phyloP scores from a whole-genome alignment of 192 early-diverging fungal species.

The Coemansia sp. region DNA sequence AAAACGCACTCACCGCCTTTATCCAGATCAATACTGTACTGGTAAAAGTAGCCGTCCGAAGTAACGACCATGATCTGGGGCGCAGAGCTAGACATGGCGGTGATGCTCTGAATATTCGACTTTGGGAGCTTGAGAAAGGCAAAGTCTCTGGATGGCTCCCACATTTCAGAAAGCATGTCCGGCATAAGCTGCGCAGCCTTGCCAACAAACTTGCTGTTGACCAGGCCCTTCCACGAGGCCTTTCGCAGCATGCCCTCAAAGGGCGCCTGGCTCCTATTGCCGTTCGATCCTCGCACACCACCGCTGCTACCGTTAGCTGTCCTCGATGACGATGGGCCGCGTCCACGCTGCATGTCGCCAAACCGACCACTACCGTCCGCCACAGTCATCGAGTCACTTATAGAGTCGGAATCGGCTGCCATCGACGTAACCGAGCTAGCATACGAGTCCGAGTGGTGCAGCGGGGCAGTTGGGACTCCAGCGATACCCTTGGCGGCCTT shows the following conservation, averaged over 20 bases:
- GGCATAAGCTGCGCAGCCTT: constrained; percentile 88
- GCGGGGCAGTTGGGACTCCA: background rate
- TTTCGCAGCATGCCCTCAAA: constrained; percentile 63
- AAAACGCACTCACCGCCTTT: constrained; percentile 88
- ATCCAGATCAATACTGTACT: constrained; percentile 86
- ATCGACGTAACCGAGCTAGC: constrained; percentile 38
- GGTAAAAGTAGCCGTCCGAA: constrained; percentile 88
- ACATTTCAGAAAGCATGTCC: constrained; percentile 86
- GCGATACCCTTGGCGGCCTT: constrained; percentile 9
- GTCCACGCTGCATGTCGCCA: constrained; percentile 6
- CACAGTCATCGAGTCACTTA: constrained; percentile 14
- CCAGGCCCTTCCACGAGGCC: constrained; percentile 58
- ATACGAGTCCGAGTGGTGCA: constrained; percentile 28
- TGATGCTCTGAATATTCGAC: constrained; percentile 72
- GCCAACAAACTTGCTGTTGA: constrained; percentile 69
- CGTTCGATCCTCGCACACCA: constrained; percentile 6
- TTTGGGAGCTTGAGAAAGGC: constrained; percentile 88
- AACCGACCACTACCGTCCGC: background rate
- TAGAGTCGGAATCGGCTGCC: constrained; percentile 21
- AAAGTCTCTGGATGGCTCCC: constrained; percentile 95
- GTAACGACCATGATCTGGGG: constrained; percentile 91
- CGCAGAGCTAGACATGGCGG: constrained; percentile 73
- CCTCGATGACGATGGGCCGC: background rate
- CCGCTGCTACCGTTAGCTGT: constrained; percentile 11
- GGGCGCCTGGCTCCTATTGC: constrained; percentile 49